Evolutionary conservation across 805 yeast species (phyloP).

Genomic region (Ogataea corticis): DNA sequence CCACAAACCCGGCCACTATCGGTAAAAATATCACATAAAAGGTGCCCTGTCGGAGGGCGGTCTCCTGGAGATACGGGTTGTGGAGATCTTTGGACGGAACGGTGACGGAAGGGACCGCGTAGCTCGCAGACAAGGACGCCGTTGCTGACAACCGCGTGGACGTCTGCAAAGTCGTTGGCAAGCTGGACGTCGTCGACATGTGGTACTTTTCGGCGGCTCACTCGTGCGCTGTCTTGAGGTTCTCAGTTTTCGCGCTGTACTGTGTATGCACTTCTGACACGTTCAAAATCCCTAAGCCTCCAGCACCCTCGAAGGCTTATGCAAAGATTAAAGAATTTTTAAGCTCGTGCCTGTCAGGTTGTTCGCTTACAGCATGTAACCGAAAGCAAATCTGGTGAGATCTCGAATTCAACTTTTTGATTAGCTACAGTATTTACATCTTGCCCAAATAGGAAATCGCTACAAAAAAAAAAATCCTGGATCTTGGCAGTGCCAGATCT

Average conservation of each 20-base stretch:
- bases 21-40: conserved; percentile 31
- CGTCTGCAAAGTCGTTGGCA: conserved; percentile 4
- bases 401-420: neutral
- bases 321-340: neutral
- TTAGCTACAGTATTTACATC: neutral
- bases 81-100: conserved; percentile 18
- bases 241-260: no score
- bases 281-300: neutral
- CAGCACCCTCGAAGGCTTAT: no score
- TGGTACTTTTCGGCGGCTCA: neutral
- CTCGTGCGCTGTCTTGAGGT: no score
- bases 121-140: conserved; percentile 1
- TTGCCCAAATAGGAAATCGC: neutral
- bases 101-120: conserved; percentile 9
- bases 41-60: conserved; percentile 25
- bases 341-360: neutral
- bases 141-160: neutral
- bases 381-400: neutral
- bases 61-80: conserved; percentile 28
- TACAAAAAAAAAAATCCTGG: neutral
- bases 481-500: neutral
- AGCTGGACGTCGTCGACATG: conserved; percentile 2
- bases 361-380: neutral
- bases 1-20: conserved; percentile 23
- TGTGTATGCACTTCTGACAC: neutral